Evolutionary conservation across 495 filamentous ascomycete genomes (phyloP).

Genomic region (Annulohypoxylon stygium): DNA sequence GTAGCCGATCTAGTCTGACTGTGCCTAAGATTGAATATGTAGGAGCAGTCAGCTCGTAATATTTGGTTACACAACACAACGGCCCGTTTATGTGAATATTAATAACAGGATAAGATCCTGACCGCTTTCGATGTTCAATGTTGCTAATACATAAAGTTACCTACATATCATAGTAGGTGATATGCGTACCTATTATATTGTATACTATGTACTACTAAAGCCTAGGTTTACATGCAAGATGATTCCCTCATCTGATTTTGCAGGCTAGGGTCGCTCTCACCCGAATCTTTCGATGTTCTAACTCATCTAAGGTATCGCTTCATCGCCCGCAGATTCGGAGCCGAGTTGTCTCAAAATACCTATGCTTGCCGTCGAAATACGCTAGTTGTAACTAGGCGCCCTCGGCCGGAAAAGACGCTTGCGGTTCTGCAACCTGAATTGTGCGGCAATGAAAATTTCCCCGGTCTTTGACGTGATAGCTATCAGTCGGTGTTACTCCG

Average conservation of each 20-base stretch:
- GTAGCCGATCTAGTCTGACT: constrained; percentile 5
- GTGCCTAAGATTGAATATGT: constrained; percentile 1
- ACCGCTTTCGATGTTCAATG: constrained; percentile 9
- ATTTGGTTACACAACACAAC: constrained; percentile 20
- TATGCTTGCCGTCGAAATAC: background rate
- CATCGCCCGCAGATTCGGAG: constrained; percentile 17
- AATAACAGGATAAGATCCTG: constrained; percentile 9
- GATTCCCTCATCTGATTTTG: constrained; percentile 13
- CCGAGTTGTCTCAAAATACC: constrained; percentile 27
- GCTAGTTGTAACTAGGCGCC: constrained; percentile 11
- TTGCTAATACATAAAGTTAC: constrained; percentile 5
- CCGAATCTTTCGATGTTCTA: constrained; percentile 8
- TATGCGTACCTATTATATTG: background rate
- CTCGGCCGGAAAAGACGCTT: constrained; percentile 26
- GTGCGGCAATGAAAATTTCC: constrained; percentile 21
- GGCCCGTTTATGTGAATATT: constrained; percentile 10
- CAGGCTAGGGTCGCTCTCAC: constrained; percentile 6
- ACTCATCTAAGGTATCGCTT: background rate
- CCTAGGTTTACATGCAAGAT: background rate
- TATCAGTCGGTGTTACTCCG: constrained; percentile 23
- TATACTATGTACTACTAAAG: background rate
- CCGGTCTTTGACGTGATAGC: constrained; percentile 28
- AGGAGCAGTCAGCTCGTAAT: constrained; percentile 17
- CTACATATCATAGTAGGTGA: too few species aligned
- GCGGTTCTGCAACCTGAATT: constrained; percentile 11